These are phyloP conservation scores for Macrocybe gigantea DNA, from an alignment of 768 basidiomycete species.

Conservation along the genomic window DNA sequence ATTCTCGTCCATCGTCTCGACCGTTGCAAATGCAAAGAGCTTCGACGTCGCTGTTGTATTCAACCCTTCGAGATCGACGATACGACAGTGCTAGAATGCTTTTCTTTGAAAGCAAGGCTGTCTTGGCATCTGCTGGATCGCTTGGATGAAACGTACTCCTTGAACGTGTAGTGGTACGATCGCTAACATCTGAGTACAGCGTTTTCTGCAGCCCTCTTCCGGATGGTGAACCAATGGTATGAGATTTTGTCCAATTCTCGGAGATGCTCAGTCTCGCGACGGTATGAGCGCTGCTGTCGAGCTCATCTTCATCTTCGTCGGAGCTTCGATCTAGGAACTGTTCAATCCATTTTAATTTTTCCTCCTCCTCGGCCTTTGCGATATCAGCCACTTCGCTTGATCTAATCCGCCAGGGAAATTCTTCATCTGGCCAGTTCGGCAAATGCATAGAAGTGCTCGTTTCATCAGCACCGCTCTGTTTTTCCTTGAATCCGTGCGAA, in stretches of 20 bases:
- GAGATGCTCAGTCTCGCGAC: constrained; percentile 7
- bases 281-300: constrained; percentile 8
- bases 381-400: constrained; percentile 48
- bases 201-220: constrained; percentile 63
- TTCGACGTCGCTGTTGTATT: constrained; percentile 42
- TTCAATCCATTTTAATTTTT: constrained; percentile 61
- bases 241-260: not conserved
- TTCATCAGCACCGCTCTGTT: constrained; percentile 18
- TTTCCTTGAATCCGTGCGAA: constrained; percentile 27
- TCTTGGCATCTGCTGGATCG: constrained; percentile 74
- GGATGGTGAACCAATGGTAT: constrained; percentile 11
- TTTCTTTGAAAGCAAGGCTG: constrained; percentile 67
- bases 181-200: constrained; percentile 35
- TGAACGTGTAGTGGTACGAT: constrained; percentile 15
- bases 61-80: constrained; percentile 33
- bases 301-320: constrained; percentile 47
- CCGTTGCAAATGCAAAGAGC: constrained; percentile 63
- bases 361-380: constrained; percentile 49
- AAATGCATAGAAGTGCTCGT: constrained; percentile 22
- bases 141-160: constrained; percentile 40
- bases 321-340: constrained; percentile 70
- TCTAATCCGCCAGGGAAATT: constrained; percentile 73
- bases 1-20: constrained; percentile 62
- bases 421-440: constrained; percentile 75
- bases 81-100: constrained; percentile 58